Conservation (phyloP, 441 rosid species). For the Populus hybrid region DNA sequence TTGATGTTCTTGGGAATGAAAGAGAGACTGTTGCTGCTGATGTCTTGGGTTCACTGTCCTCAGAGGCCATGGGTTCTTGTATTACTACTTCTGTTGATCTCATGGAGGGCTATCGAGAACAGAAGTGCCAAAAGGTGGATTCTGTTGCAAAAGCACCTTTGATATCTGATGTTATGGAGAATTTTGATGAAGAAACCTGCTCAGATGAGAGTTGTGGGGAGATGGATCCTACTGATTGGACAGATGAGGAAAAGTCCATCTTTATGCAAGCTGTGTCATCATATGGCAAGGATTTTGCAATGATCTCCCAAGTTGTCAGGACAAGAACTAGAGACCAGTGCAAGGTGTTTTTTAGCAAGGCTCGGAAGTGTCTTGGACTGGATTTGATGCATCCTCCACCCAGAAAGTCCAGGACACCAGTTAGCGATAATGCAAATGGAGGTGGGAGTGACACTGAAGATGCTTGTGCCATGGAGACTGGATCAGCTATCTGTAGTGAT, state of each 20-base stretch:
- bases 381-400: slow-evolving; percentile 54
- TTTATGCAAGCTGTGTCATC: slow-evolving; percentile 69
- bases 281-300: slow-evolving; percentile 84
- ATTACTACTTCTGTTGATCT: slow-evolving; percentile 66
- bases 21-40: slow-evolving; percentile 83
- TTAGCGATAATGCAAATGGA: slow-evolving; percentile 61
- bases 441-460: slow-evolving; percentile 75
- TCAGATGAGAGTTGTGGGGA: slow-evolving; percentile 94
- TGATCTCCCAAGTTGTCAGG: slow-evolving; percentile 57
- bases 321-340: slow-evolving; percentile 88
- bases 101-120: slow-evolving; percentile 46
- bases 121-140: slow-evolving; percentile 48
- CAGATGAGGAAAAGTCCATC: slow-evolving; percentile 79
- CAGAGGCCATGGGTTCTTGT: slow-evolving; percentile 89
- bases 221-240: slow-evolving; percentile 83
- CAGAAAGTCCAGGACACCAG: slow-evolving; percentile 39
- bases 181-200: slow-evolving; percentile 79
- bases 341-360: slow-evolving; percentile 89
- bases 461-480: slow-evolving; percentile 56
- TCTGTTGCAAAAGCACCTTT: slow-evolving; percentile 46
- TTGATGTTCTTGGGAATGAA: slow-evolving; percentile 49
- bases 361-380: slow-evolving; percentile 88
- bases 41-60: slow-evolving; percentile 81
- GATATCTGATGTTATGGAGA: slow-evolving; percentile 59
- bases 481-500: slow-evolving; percentile 45